A percentile compares a stretch with the other conserved stretches of the same genome.
Conservation (phyloP, 352 stramenopile genomes). For the Porosira glacialis region DNA sequence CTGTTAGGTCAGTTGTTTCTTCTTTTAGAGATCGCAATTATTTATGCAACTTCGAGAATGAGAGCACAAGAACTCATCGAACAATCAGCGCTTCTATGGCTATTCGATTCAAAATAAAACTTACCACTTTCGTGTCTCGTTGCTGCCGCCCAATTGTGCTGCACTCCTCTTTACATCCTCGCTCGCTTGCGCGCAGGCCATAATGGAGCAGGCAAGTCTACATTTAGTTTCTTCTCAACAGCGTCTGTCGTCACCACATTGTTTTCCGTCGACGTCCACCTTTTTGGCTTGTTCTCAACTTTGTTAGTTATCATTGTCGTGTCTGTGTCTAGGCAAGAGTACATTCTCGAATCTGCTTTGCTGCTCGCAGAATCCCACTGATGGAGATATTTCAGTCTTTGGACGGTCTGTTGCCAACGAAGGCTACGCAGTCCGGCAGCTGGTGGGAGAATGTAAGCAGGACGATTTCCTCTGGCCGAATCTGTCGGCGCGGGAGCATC, state of each 20-base stretch:
- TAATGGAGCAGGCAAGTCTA: no score
- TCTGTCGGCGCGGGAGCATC: constrained; percentile 72
- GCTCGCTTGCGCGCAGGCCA: no score
- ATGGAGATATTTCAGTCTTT: constrained; percentile 83
- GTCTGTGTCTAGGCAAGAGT: constrained; percentile 84
- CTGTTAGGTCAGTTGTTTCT: background rate
- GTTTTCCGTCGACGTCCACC: background rate
- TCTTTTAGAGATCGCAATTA: no score
- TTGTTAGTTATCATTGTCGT: background rate
- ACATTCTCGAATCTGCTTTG: constrained; percentile 94
- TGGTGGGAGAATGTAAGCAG: constrained; percentile 81
- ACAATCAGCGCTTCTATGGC: no score
- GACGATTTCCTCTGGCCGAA: constrained; percentile 78
- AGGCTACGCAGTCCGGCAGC: constrained; percentile 81
- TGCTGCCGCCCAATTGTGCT: no score
- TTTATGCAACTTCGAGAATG: no score
- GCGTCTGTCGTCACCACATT: no score
- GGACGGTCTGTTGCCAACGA: constrained; percentile 82
- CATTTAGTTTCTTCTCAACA: no score
- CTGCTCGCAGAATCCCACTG: constrained; percentile 84
- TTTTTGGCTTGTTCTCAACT: background rate
- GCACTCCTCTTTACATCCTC: no score
- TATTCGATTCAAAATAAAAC: no score
- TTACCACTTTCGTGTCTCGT: no score
- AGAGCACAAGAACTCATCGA: no score